These are phyloP conservation scores for Naganishia liquefaciens DNA, from an alignment of 1,284 basidiomycete genomes.

Conservation along the genomic window DNA sequence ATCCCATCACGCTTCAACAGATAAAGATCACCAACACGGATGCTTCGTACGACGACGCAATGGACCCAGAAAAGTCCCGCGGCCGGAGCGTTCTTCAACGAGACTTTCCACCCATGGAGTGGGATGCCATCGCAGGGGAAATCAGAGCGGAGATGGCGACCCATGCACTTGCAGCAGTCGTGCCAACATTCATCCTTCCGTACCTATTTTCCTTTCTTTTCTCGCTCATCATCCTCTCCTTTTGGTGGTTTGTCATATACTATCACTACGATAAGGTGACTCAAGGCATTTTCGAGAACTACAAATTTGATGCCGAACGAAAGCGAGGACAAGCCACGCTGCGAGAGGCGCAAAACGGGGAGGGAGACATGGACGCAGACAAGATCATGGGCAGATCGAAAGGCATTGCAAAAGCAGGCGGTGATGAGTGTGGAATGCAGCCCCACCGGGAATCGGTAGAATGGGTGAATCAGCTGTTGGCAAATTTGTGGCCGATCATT, in stretches of 20 bases:
- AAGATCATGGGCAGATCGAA: slow-evolving; percentile 16
- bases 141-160: slow-evolving; percentile 7
- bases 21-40: slow-evolving; percentile 31
- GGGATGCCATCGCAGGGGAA: slow-evolving; percentile 22
- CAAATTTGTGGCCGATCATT: slow-evolving; percentile 54
- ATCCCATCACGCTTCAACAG: slow-evolving; percentile 22
- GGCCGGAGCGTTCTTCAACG: slow-evolving; percentile 10
- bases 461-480: slow-evolving; percentile 53
- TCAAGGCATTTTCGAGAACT: slow-evolving; percentile 21
- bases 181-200: slow-evolving; percentile 26
- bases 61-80: slow-evolving; percentile 22
- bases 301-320: slow-evolving; percentile 29
- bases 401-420: slow-evolving; percentile 15
- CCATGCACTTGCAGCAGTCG: slow-evolving; percentile 15
- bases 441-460: slow-evolving; percentile 51
- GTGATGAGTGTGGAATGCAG: slow-evolving; percentile 28
- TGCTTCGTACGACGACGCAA: slow-evolving; percentile 24
- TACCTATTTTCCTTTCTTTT: slow-evolving; percentile 9
- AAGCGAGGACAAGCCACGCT: slow-evolving; percentile 20
- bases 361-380: slow-evolving; percentile 15
- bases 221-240: not conserved
- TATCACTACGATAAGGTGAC: slow-evolving; percentile 27
- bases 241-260: slow-evolving; percentile 21
- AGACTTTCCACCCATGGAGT: slow-evolving; percentile 30
- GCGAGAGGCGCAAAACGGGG: not conserved